Percentiles rank a stretch among this genome's conserved stretches.
phyloP scores from a whole-genome alignment of 2,329 filamentous ascomycete species.

The Aureobasidium vineae region DNA sequence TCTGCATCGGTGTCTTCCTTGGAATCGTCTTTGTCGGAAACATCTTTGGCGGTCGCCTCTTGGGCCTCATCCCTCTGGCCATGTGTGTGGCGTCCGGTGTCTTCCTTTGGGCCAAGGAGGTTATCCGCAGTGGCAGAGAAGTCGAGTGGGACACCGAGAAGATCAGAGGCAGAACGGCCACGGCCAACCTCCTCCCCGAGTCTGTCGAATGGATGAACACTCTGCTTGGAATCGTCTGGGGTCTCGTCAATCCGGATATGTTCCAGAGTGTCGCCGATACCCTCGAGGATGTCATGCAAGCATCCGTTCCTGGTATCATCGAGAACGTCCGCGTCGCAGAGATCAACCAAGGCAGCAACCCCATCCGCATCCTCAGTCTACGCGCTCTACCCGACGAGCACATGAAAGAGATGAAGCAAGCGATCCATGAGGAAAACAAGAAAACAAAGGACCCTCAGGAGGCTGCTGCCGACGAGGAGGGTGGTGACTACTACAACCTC shows the following conservation, averaged over 20 bases:
- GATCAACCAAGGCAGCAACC: slow-evolving; percentile 90
- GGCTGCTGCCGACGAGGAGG: slow-evolving; percentile 82
- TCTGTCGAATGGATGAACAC: slow-evolving; percentile 95
- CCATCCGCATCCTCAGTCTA: slow-evolving; percentile 81
- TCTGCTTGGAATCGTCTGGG: slow-evolving; percentile 79
- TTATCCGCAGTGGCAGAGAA: slow-evolving; percentile 76
- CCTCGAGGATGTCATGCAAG: slow-evolving; percentile 94
- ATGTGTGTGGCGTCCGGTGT: slow-evolving; percentile 72
- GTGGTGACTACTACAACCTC: slow-evolving; percentile 88
- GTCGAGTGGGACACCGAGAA: slow-evolving; percentile 88
- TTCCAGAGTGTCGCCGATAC: slow-evolving; percentile 90
- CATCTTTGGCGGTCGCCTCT: slow-evolving; percentile 72
- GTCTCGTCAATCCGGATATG: slow-evolving; percentile 92
- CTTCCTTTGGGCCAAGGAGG: slow-evolving; percentile 85
- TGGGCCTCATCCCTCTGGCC: slow-evolving; percentile 72
- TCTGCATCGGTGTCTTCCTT: slow-evolving; percentile 69
- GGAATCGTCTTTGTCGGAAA: slow-evolving; percentile 74
- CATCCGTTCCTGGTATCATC: slow-evolving; percentile 84
- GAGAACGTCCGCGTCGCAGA: slow-evolving; percentile 94
- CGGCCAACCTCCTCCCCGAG: slow-evolving; percentile 85
- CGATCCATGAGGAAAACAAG: slow-evolving; percentile 74
- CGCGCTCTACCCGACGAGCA: slow-evolving; percentile 80
- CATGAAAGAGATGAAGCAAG: slow-evolving; percentile 76
- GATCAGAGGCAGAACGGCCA: slow-evolving; percentile 77
- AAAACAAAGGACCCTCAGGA: slow-evolving; percentile 83